phyloP scores from a whole-genome alignment of 1,139 yeast genomes.

The Debaryomyces psychrophilus region DNA sequence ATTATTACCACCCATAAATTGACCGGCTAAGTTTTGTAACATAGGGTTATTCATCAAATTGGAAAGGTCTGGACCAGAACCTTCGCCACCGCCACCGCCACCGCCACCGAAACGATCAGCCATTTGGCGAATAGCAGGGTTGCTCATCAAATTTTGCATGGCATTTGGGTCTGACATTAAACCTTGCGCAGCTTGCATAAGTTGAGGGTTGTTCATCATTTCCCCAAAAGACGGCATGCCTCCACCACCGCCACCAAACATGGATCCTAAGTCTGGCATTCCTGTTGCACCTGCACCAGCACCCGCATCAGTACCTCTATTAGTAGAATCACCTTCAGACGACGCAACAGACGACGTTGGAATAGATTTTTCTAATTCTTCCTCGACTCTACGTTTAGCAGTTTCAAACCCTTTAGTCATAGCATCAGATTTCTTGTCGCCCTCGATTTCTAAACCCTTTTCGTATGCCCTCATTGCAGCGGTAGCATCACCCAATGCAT shows the following conservation, averaged over 20 bases:
- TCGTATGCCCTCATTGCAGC: constrained; percentile 91
- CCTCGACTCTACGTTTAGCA: constrained; percentile 83
- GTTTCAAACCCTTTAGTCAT: constrained; percentile 95
- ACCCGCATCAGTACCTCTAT: constrained; percentile 30
- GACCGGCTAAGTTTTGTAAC: constrained; percentile 67
- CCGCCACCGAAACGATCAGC: constrained; percentile 70
- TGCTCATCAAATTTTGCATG: constrained; percentile 72
- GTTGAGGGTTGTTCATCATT: constrained; percentile 83
- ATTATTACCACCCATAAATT: constrained; percentile 50
- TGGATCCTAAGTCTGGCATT: constrained; percentile 66
- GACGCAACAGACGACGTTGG: constrained; percentile 32
- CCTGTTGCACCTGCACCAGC: constrained; percentile 66
- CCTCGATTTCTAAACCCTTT: constrained; percentile 84
- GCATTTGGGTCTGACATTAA: constrained; percentile 92
- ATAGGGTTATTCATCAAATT: constrained; percentile 82
- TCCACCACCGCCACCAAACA: constrained; percentile 61
- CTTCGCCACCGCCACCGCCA: constrained; percentile 51
- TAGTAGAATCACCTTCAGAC: constrained; percentile 23
- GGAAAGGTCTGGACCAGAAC: constrained; percentile 55
- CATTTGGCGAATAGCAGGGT: constrained; percentile 80
- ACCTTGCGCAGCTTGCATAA: constrained; percentile 91
- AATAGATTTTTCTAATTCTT: constrained; percentile 58
- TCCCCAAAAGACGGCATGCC: constrained; percentile 60
- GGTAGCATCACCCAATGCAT: constrained; percentile 85
- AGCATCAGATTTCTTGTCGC: constrained; percentile 80